phyloP scores from a whole-genome alignment of 768 basidiomycete species.

The Leucosporidium scottii region DNA sequence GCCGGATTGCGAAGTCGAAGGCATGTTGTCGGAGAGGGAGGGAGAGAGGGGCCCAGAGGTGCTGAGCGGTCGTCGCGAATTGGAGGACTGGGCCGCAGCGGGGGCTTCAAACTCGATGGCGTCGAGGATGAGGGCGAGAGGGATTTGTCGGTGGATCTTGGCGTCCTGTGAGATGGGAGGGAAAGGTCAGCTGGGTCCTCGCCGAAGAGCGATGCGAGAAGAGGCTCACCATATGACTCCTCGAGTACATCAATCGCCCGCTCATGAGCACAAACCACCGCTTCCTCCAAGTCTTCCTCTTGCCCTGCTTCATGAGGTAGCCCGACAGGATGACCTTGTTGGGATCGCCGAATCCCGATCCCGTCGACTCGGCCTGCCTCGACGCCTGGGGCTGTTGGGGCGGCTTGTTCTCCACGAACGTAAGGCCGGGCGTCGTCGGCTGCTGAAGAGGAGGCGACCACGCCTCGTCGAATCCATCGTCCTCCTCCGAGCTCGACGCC shows the following conservation, averaged over 20 bases:
- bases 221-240: conserved; percentile 81
- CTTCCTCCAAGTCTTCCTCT: conserved; percentile 91
- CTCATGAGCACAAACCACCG: conserved; percentile 92
- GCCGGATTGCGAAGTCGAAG: background rate
- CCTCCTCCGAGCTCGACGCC: conserved; percentile 26
- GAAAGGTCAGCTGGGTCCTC: conserved; percentile 2
- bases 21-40: conserved; percentile 4
- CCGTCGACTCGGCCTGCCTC: background rate
- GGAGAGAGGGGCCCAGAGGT: conserved; percentile 38
- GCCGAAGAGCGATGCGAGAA: background rate
- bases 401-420: background rate
- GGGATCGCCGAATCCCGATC: conserved; percentile 48
- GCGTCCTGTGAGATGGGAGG: conserved; percentile 59
- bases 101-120: conserved; percentile 72
- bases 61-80: conserved; percentile 28
- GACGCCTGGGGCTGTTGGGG: background rate
- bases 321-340: conserved; percentile 77
- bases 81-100: conserved; percentile 27
- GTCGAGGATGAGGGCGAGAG: conserved; percentile 77
- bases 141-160: conserved; percentile 77
- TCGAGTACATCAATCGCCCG: conserved; percentile 77
- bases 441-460: too few species aligned
- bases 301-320: conserved; percentile 95
- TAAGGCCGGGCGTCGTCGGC: background rate
- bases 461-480: conserved; percentile 24